Evolutionary conservation across 2,329 filamentous ascomycete genomes (phyloP).

Genomic region (Fusarium praegraminearum): DNA sequence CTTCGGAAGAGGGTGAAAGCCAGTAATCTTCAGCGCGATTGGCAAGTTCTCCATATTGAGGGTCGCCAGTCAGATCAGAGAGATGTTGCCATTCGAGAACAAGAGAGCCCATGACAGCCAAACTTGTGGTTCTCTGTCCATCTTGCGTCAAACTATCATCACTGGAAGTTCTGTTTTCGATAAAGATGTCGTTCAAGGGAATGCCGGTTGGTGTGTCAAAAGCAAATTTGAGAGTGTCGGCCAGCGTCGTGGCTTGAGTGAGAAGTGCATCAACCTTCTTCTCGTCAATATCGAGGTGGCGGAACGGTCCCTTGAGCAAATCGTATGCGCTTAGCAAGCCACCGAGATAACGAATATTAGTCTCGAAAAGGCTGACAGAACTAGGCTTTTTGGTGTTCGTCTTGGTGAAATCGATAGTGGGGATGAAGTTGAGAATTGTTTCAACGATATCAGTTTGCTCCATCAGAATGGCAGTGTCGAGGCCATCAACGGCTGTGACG

Average conservation of each 20-base stretch:
- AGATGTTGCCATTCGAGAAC: conserved; percentile 27
- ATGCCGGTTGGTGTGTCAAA: conserved; percentile 20
- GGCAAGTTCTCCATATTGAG: conserved; percentile 8
- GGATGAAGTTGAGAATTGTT: conserved; percentile 16
- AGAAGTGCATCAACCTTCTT: conserved; percentile 63
- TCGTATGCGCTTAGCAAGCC: conserved; percentile 65
- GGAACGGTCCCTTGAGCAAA: conserved; percentile 55
- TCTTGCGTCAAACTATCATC: neutral
- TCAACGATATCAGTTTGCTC: conserved; percentile 27
- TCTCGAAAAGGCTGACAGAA: conserved; percentile 66
- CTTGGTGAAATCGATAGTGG: conserved; percentile 15
- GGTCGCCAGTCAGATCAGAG: conserved; percentile 16
- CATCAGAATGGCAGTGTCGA: conserved; percentile 28
- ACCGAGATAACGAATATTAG: conserved; percentile 67
- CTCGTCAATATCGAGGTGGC: conserved; percentile 52
- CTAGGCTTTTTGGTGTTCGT: conserved; percentile 12
- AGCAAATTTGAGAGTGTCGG: conserved; percentile 55
- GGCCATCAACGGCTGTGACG: conserved; percentile 22
- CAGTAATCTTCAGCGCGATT: conserved; percentile 13
- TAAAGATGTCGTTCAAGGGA: neutral
- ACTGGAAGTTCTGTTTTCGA: conserved; percentile 14
- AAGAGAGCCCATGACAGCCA: conserved; percentile 16
- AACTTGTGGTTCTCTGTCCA: neutral
- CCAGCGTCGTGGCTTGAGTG: conserved; percentile 71
- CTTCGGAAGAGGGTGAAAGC: conserved; percentile 17